Percentiles rank a stretch among this genome's conserved stretches.
Conservation (phyloP, 2,329 filamentous ascomycete species). For the Aspergillus quadricinctus region DNA sequence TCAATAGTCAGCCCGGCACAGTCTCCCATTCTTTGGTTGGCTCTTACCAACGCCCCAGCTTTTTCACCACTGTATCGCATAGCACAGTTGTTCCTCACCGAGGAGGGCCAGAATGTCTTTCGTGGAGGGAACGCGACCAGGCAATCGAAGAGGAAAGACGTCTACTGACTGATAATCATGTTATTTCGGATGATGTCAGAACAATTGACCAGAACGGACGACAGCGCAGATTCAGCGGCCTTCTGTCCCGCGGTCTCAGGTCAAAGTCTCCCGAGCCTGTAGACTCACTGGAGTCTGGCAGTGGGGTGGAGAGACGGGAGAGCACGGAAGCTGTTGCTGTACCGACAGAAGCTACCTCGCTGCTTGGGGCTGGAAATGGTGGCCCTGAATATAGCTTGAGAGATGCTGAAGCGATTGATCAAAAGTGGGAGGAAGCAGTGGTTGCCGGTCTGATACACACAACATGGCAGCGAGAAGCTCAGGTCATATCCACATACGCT, state of each 20-base stretch:
- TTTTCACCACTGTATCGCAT: constrained; percentile 67
- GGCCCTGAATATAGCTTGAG: constrained; percentile 45
- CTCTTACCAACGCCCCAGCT: constrained; percentile 72
- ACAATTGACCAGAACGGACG: constrained; percentile 8
- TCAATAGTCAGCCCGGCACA: constrained; percentile 33
- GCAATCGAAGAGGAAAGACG: constrained; percentile 55
- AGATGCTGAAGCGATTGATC: constrained; percentile 57
- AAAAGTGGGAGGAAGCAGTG: constrained; percentile 83
- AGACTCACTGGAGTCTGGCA: constrained; percentile 2
- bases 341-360: constrained; percentile 45
- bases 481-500: constrained; percentile 71
- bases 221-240: constrained; percentile 22
- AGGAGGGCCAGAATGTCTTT: constrained; percentile 43
- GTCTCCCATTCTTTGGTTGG: constrained; percentile 51
- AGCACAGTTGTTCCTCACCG: constrained; percentile 60
- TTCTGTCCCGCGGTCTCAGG: constrained; percentile 10
- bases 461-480: constrained; percentile 85
- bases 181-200: constrained; percentile 52
- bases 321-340: constrained; percentile 3
- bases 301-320: constrained; percentile 7
- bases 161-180: constrained; percentile 55
- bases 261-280: constrained; percentile 3
- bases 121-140: constrained; percentile 50
- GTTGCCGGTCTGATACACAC: constrained; percentile 76
- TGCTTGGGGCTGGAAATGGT: constrained; percentile 43